Evolutionary conservation across 192 early-diverging fungal species (phyloP).

Genomic region (Mycoemilia scoparia): DNA sequence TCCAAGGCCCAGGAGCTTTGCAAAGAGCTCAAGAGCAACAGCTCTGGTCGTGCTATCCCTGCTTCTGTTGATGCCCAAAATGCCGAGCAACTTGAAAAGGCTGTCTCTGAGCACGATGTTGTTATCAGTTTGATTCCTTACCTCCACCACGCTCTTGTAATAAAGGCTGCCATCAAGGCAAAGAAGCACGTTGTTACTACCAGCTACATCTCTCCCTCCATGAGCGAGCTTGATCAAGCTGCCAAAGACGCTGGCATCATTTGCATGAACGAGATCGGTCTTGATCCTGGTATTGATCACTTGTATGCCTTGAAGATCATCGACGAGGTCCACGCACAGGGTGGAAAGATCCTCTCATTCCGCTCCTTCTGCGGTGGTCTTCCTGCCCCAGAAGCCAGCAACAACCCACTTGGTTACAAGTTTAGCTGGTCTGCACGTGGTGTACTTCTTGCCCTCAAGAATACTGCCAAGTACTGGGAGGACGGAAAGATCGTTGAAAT

Average conservation of each 20-base stretch:
- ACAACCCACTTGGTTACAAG: conserved; percentile 99
- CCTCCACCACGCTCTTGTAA: conserved; percentile 76
- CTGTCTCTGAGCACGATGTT: conserved; percentile 71
- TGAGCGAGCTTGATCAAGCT: conserved; percentile 71
- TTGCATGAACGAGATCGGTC: conserved; percentile 95
- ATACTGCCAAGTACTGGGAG: conserved; percentile 79
- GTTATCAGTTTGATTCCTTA: conserved; percentile 85
- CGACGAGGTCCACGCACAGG: conserved; percentile 61
- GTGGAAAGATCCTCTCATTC: conserved; percentile 78
- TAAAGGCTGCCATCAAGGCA: conserved; percentile 73
- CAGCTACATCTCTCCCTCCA: conserved; percentile 87
- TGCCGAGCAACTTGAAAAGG: conserved; percentile 46
- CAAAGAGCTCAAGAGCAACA: conserved; percentile 29
- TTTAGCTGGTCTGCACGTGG: conserved; percentile 97
- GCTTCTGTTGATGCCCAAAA: conserved; percentile 65
- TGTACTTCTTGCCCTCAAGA: conserved; percentile 89
- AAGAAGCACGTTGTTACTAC: conserved; percentile 94
- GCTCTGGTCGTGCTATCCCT: conserved; percentile 38
- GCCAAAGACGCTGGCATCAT: conserved; percentile 74
- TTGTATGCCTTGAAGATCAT: conserved; percentile 81
- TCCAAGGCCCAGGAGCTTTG: conserved; percentile 56
- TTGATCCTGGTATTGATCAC: conserved; percentile 98
- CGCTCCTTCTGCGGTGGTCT: conserved; percentile 95
- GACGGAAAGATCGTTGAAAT: conserved; percentile 80
- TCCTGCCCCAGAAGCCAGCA: conserved; percentile 87